Conservation (phyloP, 768 basidiomycete species). For the Psilocybe tampanensis region DNA sequence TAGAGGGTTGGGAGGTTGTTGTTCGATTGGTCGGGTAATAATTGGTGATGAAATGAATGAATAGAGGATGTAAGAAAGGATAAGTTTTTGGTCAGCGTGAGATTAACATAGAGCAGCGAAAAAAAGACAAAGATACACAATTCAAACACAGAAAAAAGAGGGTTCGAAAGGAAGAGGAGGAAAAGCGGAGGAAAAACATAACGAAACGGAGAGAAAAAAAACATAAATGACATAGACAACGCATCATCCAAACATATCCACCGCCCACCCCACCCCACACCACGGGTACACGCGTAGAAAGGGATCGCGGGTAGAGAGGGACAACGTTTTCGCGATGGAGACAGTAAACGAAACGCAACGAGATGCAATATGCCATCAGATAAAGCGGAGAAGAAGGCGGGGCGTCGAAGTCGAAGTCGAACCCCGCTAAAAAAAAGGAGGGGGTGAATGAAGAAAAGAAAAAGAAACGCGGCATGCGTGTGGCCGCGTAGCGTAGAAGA, state of each 20-base stretch:
- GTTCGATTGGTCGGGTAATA: too few relatives aligned
- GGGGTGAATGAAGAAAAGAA: background rate
- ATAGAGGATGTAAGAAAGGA: background rate
- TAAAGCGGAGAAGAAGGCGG: conserved; percentile 15
- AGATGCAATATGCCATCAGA: too few relatives aligned
- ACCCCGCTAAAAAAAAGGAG: too few relatives aligned
- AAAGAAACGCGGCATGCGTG: background rate
- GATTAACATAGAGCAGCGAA: too few relatives aligned
- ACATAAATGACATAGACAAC: conserved; percentile 4
- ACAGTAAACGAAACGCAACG: conserved; percentile 7
- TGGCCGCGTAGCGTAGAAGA: background rate
- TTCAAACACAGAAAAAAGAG: background rate
- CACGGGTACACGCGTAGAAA: too few relatives aligned
- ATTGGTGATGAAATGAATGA: background rate
- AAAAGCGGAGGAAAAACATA: background rate
- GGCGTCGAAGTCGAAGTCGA: background rate
- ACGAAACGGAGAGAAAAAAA: background rate
- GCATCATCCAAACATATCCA: background rate
- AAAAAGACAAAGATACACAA: too few relatives aligned
- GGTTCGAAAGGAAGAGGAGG: background rate
- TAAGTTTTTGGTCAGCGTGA: background rate
- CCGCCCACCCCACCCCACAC: background rate
- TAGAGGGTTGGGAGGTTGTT: too few relatives aligned
- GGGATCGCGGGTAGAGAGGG: background rate
- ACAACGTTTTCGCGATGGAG: background rate